These are phyloP conservation scores for Pueraria montana DNA, from an alignment of 306 rosid species.

Conservation along the genomic window DNA sequence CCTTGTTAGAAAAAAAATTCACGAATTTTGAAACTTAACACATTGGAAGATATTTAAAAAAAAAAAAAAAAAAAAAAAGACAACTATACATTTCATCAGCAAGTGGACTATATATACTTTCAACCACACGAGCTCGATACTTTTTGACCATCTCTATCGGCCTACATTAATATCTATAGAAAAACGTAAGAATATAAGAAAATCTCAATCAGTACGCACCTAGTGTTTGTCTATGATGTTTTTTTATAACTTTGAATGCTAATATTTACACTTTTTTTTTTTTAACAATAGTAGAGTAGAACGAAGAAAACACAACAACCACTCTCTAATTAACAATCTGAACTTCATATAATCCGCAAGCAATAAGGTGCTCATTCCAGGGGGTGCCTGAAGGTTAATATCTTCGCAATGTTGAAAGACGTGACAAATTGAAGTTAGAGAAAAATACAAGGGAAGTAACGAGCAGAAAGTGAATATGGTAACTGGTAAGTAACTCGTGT, in stretches of 20 bases:
- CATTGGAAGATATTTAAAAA: constrained; percentile 12
- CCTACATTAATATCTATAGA: background rate
- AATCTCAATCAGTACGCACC: constrained; percentile 17
- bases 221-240: constrained; percentile 20
- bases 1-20: constrained; percentile 30
- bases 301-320: background rate
- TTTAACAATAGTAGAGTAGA: background rate
- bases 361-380: background rate
- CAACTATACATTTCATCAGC: constrained; percentile 35
- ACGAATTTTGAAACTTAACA: constrained; percentile 36
- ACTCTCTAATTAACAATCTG: background rate
- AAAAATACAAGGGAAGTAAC: background rate
- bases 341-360: background rate
- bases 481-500: background rate
- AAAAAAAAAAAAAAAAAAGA: background rate
- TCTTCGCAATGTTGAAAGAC: background rate
- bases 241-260: background rate
- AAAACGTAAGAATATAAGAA: background rate
- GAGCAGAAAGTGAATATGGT: background rate
- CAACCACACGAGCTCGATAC: constrained; percentile 39
- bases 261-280: background rate
- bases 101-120: constrained; percentile 16
- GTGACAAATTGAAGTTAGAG: background rate
- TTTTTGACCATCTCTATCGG: constrained; percentile 37
- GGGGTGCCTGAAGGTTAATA: constrained; percentile 7